phyloP scores from a whole-genome alignment of 2,329 filamentous ascomycete genomes.

The Epichloe festucae region DNA sequence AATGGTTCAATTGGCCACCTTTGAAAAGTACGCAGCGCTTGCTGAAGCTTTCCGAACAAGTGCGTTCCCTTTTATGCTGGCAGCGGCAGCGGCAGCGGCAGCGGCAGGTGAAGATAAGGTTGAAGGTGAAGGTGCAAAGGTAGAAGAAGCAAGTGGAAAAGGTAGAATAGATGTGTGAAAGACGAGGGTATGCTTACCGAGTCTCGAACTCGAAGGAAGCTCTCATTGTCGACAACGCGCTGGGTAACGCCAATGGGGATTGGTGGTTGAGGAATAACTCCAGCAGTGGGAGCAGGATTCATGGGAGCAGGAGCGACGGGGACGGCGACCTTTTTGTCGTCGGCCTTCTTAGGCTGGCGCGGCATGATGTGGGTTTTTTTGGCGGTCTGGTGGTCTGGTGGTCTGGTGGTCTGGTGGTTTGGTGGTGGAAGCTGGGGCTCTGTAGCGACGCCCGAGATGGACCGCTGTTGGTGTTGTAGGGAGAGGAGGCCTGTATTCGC shows the following conservation, averaged over 20 bases:
- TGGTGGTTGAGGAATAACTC: conserved; percentile 6
- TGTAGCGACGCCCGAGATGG: conserved; percentile 4
- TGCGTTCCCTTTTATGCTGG: no score
- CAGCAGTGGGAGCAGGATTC: conserved; percentile 7
- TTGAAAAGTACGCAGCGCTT: no score
- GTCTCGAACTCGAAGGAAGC: conserved; percentile 70
- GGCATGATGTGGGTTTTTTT: conserved; percentile 23
- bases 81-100: no score
- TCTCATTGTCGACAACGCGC: conserved; percentile 51
- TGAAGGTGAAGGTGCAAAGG: neutral
- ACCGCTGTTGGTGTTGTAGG: conserved; percentile 10
- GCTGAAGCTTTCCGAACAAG: no score
- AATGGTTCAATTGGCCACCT: neutral
- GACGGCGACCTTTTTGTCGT: conserved; percentile 24
- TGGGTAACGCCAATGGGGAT: conserved; percentile 12
- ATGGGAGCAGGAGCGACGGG: conserved; percentile 20
- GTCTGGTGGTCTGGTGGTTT: neutral
- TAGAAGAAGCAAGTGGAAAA: neutral
- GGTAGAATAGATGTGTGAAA: conserved; percentile 6
- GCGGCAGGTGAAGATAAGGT: no score
- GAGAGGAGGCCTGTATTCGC: conserved; percentile 2
- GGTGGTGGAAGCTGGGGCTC: conserved; percentile 2
- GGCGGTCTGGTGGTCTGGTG: neutral
- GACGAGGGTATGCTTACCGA: conserved; percentile 47
- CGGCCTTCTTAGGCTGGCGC: conserved; percentile 32